Evolutionary conservation across 2,329 filamentous ascomycete species (phyloP).

Genomic region (Colletotrichum tofieldiae): DNA sequence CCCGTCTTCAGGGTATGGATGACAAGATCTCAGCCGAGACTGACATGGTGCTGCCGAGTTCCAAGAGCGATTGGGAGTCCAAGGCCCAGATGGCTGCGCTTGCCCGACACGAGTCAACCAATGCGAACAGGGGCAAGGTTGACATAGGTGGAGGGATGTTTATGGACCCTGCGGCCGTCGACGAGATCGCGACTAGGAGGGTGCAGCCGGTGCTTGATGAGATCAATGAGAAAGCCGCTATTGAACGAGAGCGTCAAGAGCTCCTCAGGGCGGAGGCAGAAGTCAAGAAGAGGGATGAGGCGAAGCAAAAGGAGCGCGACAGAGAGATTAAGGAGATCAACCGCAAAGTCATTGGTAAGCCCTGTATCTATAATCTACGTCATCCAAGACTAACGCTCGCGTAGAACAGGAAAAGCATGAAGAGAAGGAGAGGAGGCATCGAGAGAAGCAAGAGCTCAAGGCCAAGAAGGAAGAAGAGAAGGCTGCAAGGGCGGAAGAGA

Average conservation of each 20-base stretch:
- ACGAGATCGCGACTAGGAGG: conserved; percentile 82
- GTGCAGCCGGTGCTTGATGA: conserved; percentile 90
- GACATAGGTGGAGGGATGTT: conserved; percentile 87
- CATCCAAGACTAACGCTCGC: neutral
- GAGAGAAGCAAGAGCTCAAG: conserved; percentile 65
- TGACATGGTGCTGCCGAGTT: conserved; percentile 78
- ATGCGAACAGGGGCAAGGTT: conserved; percentile 66
- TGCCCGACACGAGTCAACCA: conserved; percentile 68
- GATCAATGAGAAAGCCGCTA: conserved; percentile 84
- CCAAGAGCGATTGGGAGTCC: conserved; percentile 83
- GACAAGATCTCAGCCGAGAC: conserved; percentile 84
- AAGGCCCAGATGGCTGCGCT: conserved; percentile 81
- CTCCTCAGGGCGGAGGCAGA: conserved; percentile 76
- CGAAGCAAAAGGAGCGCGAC: conserved; percentile 67
- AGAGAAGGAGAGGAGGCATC: conserved; percentile 60
- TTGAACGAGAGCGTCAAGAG: conserved; percentile 77
- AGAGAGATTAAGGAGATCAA: conserved; percentile 68
- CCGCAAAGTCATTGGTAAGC: conserved; percentile 73
- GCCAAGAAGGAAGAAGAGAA: conserved; percentile 68
- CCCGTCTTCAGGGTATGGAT: conserved; percentile 84
- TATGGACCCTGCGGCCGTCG: conserved; percentile 83
- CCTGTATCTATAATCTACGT: neutral
- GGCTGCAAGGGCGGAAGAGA: conserved; percentile 68
- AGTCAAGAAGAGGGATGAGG: conserved; percentile 73
- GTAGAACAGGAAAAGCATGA: conserved; percentile 66